These are phyloP conservation scores for Monilinia aucupariae DNA, from an alignment of 2,329 filamentous ascomycete species.

Conservation along the genomic window DNA sequence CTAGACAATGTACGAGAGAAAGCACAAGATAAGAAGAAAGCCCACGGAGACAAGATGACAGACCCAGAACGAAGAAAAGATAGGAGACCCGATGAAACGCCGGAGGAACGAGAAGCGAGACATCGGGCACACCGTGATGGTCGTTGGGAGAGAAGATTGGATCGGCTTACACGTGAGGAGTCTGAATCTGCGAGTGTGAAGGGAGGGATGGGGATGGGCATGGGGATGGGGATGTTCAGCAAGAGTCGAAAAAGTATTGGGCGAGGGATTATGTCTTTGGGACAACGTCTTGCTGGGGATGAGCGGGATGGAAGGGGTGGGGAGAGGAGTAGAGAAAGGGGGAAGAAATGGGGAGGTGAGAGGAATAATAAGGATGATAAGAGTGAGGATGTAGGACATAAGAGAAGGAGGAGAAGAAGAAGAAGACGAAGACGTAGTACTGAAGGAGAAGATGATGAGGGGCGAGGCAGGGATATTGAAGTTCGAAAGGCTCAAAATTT, in stretches of 20 bases:
- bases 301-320: not conserved
- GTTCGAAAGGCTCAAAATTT: not conserved
- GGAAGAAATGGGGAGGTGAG: no score
- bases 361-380: not conserved
- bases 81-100: not conserved
- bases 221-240: not conserved
- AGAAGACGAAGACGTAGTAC: not conserved
- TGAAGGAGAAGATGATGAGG: not conserved
- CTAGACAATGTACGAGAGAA: no score
- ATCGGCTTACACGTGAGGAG: not conserved
- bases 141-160: not conserved
- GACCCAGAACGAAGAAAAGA: not conserved
- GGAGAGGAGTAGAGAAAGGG: not conserved
- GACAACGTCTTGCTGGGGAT: not conserved
- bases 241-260: conserved; percentile 10
- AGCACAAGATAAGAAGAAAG: no score
- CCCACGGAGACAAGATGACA: no score
- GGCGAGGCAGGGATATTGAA: not conserved
- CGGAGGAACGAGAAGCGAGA: not conserved
- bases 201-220: not conserved
- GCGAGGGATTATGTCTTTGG: not conserved
- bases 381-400: not conserved
- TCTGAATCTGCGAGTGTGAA: not conserved
- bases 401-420: not conserved
- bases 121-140: not conserved